Percentiles rank a stretch among this genome's conserved stretches.
phyloP scores from a whole-genome alignment of 768 basidiomycete species.

The Cystobasidiopsis lactophilus region DNA sequence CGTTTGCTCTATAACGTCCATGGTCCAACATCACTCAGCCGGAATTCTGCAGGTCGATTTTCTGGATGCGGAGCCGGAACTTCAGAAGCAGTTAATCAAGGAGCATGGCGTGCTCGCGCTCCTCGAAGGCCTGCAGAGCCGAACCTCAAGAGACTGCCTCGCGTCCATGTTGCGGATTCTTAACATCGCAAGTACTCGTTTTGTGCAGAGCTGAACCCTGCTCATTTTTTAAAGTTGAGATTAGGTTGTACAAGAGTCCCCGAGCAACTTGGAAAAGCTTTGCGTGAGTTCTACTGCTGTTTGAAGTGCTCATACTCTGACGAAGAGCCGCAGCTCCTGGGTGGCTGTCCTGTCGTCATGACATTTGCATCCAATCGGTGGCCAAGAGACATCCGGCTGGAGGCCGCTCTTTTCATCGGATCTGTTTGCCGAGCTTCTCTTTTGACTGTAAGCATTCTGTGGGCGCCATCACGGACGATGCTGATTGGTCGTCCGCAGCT shows the following conservation, averaged over 20 bases:
- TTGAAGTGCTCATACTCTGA: background rate
- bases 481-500: slow-evolving; percentile 25
- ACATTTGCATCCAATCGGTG: slow-evolving; percentile 87
- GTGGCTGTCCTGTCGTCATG: slow-evolving; percentile 91
- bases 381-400: slow-evolving; percentile 74
- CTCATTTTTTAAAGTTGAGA: background rate
- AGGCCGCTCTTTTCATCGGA: slow-evolving; percentile 85
- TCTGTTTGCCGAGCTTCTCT: slow-evolving; percentile 79
- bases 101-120: slow-evolving; percentile 90
- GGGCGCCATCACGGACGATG: too few relatives aligned
- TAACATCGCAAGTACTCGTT: slow-evolving; percentile 42
- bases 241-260: slow-evolving; percentile 39
- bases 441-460: slow-evolving; percentile 40
- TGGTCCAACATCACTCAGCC: background rate
- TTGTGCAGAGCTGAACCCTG: background rate
- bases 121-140: slow-evolving; percentile 72
- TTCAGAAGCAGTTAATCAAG: slow-evolving; percentile 67
- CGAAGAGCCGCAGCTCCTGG: slow-evolving; percentile 21
- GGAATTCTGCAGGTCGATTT: slow-evolving; percentile 25
- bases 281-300: slow-evolving; percentile 49
- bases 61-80: slow-evolving; percentile 56
- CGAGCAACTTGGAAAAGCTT: slow-evolving; percentile 77
- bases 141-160: slow-evolving; percentile 62
- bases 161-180: slow-evolving; percentile 69
- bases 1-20: slow-evolving; percentile 15